Evolutionary conservation across 2,329 filamentous ascomycete species (phyloP), one percentile per base, ranked within the genome.

Genomic region (Fusarium compactum): DNA sequence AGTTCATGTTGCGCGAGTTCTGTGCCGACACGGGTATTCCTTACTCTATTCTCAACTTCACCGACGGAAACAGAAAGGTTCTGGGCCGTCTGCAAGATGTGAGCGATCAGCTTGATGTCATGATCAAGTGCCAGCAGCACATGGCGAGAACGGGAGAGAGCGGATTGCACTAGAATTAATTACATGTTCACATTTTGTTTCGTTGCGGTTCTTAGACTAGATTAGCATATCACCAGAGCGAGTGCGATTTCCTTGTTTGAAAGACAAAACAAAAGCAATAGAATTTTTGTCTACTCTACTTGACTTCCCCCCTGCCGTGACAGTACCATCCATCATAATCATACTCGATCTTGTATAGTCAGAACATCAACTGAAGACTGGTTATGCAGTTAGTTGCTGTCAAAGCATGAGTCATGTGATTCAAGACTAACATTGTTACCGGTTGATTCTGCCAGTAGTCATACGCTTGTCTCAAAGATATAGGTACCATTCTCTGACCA

Each of bases 11-110:
- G 3, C 85, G 83, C 72, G 85, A 89, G 45, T 92, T 91, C 72
- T 91, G 88, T 76, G 78, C 85, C n/a, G 88, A 91, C 27, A 89
- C 88, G 2, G 83, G 83, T 7, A 89, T 92, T 46, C 86, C 86
- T 5, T 92, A 92, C 79, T 83, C 85, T 10, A 81, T 90, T 38
- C 85, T 88, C 67, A 85, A 84, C 6, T 92, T 92, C 73, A 81
- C 85, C 5, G 86, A 90, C 51, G 88, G 89, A 1, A 92, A 92
- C 78, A 82, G 84, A 62, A 84, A 86, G 71, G 82, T 85, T 1
- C 58, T 85, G 7, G 75, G 78, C 29, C 74, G 82, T 27, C 77
- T 91, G 46, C 83, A 83, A 15, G 88, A 92, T 71, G 84, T 92
- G 6, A 84, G 85, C 20, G 83, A 87, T 67, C 89, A 91, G 79